Evolutionary conservation across 2,329 filamentous ascomycete genomes (phyloP), one percentile per base, ranked within the genome.

Genomic region (Rhynchosporium secalis): DNA sequence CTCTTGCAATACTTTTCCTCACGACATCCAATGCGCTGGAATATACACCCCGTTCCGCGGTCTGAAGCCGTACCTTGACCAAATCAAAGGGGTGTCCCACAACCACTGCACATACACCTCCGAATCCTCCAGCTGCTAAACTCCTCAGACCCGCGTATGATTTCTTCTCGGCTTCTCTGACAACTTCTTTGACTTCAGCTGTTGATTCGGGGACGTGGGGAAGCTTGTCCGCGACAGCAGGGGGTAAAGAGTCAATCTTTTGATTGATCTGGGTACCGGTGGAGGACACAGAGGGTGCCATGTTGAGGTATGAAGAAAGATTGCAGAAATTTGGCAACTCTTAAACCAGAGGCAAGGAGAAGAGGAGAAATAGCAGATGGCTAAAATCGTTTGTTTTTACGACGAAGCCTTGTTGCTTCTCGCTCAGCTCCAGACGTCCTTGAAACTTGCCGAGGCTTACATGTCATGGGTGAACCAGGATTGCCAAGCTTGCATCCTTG

Each of bases 1-100:
- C 94, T 65, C 90, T 85, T 33, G 93, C 93, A 64, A 99, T 79
- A 41, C 91, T 94, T 81, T 90, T 96, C 76, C 84, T 83, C 66
- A 98, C 92, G 1, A 97, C 94, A 78, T 99, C 95, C 72, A 98
- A 82, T 13, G 95, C 95, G 51, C 90, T 88, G 41, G 82, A 89
- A 79, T 99, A 99, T 41, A 96, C 90, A 55, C 95, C 95, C 77
- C 87, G 89, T 78, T 98, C 93, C 41, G 95, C 92, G 2, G 95
- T 99, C 81, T 99, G 95, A 76, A 99, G 81, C 63, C 95, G 90
- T 68, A 99, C 95, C 80, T 99, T 99, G 76, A 98, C 94, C 71
- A 99, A 83, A 76, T 99, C 95, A 75, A 99, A 99, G 9, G 95
- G 95, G 77, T 99, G 95, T 62, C 95, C 90, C 63, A 98, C 93